Conservation (phyloP, 257 asterid species). For the Apocynum venetum region DNA sequence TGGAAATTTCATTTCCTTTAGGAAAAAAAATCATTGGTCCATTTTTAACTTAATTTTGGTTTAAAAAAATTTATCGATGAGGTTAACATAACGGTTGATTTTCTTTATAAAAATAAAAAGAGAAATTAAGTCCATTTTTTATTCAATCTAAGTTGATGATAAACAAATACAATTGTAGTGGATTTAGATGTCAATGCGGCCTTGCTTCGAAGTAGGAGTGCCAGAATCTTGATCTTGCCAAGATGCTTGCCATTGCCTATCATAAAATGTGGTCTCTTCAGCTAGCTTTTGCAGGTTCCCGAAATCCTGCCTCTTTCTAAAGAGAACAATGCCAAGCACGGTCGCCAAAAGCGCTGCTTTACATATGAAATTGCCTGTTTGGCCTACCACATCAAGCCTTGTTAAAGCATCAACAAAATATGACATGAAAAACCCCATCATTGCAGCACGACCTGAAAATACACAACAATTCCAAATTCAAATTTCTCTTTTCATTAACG, state of each 20-base stretch:
- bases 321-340: constrained; percentile 37
- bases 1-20: too few relatives aligned
- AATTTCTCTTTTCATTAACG: background rate
- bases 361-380: constrained; percentile 57
- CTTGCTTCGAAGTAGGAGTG: constrained; percentile 7
- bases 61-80: too few relatives aligned
- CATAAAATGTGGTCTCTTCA: constrained; percentile 63
- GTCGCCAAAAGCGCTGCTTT: constrained; percentile 46
- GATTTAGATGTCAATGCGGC: background rate
- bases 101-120: too few relatives aligned
- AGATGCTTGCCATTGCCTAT: constrained; percentile 66
- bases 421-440: constrained; percentile 69
- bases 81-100: too few relatives aligned
- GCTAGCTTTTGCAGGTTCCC: constrained; percentile 38
- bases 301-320: constrained; percentile 42
- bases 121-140: too few relatives aligned
- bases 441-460: constrained; percentile 60
- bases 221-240: constrained; percentile 33
- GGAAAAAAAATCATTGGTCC: too few relatives aligned
- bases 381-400: constrained; percentile 59
- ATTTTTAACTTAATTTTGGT: too few relatives aligned
- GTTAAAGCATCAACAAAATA: constrained; percentile 57
- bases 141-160: too few relatives aligned
- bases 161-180: background rate
- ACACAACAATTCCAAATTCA: background rate